Base-by-base conservation (phyloP, 768 basidiomycete genomes). In the Termitomyces heimii region DNA sequence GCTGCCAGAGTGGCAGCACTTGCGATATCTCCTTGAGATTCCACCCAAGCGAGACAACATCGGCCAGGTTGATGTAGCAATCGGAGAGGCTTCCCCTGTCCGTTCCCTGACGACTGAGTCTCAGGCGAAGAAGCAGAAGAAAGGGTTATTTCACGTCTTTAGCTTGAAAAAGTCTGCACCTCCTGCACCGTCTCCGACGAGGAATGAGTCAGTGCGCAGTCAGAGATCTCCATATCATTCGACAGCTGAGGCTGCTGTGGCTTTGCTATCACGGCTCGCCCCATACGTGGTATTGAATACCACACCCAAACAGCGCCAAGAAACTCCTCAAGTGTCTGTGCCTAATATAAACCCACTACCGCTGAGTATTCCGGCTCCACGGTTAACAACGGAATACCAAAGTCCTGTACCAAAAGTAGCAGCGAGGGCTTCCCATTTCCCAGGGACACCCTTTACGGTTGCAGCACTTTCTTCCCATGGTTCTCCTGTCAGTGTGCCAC, bases 1-100 rank as follows among this genome's bases (percentile, higher is more conserved):
- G 86, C 82, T 0, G 88, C 89, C 0, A 69, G 71, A 47, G 81
- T 43, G 53, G 53, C 47, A 46, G 5, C 54, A 44, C n/a, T 14
- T 55, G 37, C 53, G 43, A 34, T 54, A 54, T 54, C 53, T 54
- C 26, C 54, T 55, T 7, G 40, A 48, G n/a, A 37, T 48, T 14
- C 45, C 54, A 18, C 43, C 54, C 13, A 40, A 39, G 31, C 54
- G 40, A 31, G 43, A 54, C 40, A 54, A 44, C 40, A 32, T 44
- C 24, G 51, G 51, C 18, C 26, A 52, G 12, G 51, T 52, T 5
- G 28, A 52, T 6, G 18, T 52, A 28, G n/a, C 37, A 10, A n/a
- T 52, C 4, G 51, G 37, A 4, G 51, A 52, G 18, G 8, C 37
- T 26, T 40, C 51, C 14, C 18, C n/a, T 20, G 13, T 13, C 12